A percentile compares a stretch with the other conserved stretches of the same genome.
phyloP scores from a whole-genome alignment of 805 yeast species.

The Cyberlindnera mycetangii region DNA sequence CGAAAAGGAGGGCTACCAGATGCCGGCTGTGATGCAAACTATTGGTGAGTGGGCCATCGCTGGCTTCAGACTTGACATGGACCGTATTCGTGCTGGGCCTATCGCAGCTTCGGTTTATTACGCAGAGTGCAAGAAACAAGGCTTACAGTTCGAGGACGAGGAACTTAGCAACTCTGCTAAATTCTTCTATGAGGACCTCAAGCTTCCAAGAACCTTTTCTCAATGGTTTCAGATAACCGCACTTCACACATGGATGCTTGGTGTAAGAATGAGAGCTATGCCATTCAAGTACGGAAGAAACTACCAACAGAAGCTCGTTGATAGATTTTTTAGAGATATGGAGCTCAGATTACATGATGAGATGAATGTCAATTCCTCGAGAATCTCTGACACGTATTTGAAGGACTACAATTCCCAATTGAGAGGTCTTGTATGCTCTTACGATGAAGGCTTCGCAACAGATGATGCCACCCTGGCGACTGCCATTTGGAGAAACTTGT shows the following conservation, averaged over 20 bases:
- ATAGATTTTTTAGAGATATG: slow-evolving; percentile 85
- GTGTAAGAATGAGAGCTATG: slow-evolving; percentile 94
- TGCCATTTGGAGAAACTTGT: slow-evolving; percentile 88
- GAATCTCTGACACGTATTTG: slow-evolving; percentile 80
- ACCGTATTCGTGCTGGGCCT: slow-evolving; percentile 87
- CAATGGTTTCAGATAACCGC: slow-evolving; percentile 94
- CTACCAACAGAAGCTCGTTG: slow-evolving; percentile 90
- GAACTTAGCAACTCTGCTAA: slow-evolving; percentile 68
- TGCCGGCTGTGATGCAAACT: slow-evolving; percentile 49
- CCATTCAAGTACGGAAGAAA: slow-evolving; percentile 85
- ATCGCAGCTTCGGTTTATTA: slow-evolving; percentile 88
- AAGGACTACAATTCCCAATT: slow-evolving; percentile 89
- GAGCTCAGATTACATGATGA: slow-evolving; percentile 84
- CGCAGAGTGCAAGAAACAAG: slow-evolving; percentile 84
- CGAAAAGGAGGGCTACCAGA: slow-evolving; percentile 35
- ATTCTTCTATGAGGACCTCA: slow-evolving; percentile 83
- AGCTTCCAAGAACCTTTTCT: slow-evolving; percentile 82
- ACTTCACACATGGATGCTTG: slow-evolving; percentile 89
- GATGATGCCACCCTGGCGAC: slow-evolving; percentile 76
- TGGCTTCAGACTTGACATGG: slow-evolving; percentile 79
- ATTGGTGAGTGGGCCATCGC: slow-evolving; percentile 65
- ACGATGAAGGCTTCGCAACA: slow-evolving; percentile 86
- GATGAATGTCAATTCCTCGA: slow-evolving; percentile 75
- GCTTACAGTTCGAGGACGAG: slow-evolving; percentile 70
- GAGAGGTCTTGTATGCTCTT: slow-evolving; percentile 83